Base-by-base conservation (phyloP, 768 basidiomycete genomes). In the Rhodotorula kratochvilovae region DNA sequence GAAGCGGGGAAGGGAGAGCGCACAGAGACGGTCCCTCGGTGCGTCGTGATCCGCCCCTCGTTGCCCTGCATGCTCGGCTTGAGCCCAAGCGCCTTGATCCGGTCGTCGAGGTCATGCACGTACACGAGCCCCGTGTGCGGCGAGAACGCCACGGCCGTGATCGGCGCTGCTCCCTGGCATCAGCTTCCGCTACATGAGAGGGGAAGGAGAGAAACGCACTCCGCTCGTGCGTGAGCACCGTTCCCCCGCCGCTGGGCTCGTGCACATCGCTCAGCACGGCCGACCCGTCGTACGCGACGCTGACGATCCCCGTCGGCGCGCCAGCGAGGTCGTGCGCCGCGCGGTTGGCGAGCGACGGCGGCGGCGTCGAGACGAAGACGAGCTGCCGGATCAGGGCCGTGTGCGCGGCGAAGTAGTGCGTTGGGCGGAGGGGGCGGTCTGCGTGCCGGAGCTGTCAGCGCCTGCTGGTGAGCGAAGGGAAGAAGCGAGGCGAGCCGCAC, bases 1-100 rank as follows among this genome's bases (percentile, higher is more conserved):
- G 25, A 33, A 27, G 42, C 19, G 21, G 23, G 11, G 23, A 25
- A 27, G 23, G 8, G 7, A 29, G 23, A n/a, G 81, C 86, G 31
- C 72, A 93, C 92, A 91, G 90, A 92, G 67, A 90, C 84, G 17
- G 91, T 88, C 0, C 92, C 92, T 25, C 85, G 83, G 0, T 90
- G 88, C 71, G 91, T 88, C 70, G 90, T 80, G 50, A 92, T 57
- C 76, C 25, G 84, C 83, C 79, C 91, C 88, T 0, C 90, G 89
- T 54, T 87, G 82, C 33, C 90, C 89, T 29, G 91, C 82, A 84
- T 88, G 87, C 70, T 84, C 85, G 90, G 88, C 15, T 87, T 86
- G 0, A 89, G 81, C 12, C 88, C 88, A 77, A 88, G 89, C 5
- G 84, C 85, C 78, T 92, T 92, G 63, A 92, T 84, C 6, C 85